A percentile compares a stretch with the other conserved stretches of the same genome.
phyloP scores from a whole-genome alignment of 345 rosid genomes.

The Clausena lansium region DNA sequence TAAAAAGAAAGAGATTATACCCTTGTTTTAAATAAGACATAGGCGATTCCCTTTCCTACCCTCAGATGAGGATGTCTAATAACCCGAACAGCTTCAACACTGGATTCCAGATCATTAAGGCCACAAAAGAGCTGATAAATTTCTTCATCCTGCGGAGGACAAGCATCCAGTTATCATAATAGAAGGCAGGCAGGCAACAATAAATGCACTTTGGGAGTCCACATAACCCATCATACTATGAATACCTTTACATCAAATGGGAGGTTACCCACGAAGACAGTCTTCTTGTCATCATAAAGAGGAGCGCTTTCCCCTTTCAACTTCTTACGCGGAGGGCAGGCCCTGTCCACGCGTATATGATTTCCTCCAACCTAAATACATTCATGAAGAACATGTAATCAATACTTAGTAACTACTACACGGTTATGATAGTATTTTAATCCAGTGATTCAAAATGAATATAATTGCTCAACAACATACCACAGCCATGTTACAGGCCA shows the following conservation, averaged over 20 bases:
- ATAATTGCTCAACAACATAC: constrained; percentile 39
- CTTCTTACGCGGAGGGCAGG: constrained; percentile 95
- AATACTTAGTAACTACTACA: constrained; percentile 1
- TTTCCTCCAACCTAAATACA: constrained; percentile 69
- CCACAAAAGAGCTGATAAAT: constrained; percentile 73
- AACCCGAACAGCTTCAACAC: constrained; percentile 89
- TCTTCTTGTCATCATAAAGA: constrained; percentile 77
- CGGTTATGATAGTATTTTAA: not conserved
- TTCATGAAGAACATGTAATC: constrained; percentile 3
- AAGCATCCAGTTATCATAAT: not conserved
- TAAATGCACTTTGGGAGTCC: not conserved
- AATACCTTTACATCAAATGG: constrained; percentile 94
- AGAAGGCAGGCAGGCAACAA: not conserved
- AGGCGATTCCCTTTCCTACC: constrained; percentile 94
- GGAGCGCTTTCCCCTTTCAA: constrained; percentile 57
- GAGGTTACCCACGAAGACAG: constrained; percentile 89
- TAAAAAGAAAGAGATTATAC: constrained; percentile 36
- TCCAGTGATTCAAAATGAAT: not conserved
- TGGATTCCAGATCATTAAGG: constrained; percentile 53
- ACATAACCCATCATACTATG: not conserved
- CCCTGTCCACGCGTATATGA: constrained; percentile 94
- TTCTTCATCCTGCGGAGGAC: constrained; percentile 75
- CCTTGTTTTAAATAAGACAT: constrained; percentile 81
- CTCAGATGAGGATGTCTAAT: constrained; percentile 80
- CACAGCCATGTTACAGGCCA: constrained; percentile 86